Evolutionary conservation across 1,284 basidiomycete species (phyloP).

Genomic region (Malassezia restricta): DNA sequence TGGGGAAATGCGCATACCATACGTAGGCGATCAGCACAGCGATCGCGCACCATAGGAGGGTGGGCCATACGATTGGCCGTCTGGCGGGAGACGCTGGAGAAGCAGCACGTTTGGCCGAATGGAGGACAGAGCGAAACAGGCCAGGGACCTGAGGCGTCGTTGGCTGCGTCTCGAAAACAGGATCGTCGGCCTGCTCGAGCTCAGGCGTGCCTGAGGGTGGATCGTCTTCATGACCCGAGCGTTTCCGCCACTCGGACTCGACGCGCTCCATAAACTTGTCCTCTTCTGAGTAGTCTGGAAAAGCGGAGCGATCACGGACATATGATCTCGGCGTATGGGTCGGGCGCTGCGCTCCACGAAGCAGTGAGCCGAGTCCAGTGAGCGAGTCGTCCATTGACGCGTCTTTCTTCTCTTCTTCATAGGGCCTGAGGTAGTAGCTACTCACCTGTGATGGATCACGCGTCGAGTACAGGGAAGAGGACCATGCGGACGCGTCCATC

Average conservation of each 20-base stretch:
- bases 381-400: slow-evolving; percentile 1
- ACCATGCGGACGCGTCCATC: slow-evolving; percentile 9
- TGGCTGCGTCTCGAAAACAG: slow-evolving; percentile 1
- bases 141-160: slow-evolving; percentile 9
- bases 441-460: slow-evolving; percentile 12
- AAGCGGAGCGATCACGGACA: neutral
- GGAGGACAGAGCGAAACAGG: slow-evolving; percentile 5
- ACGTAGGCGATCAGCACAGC: neutral
- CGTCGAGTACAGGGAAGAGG: slow-evolving; percentile 12
- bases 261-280: slow-evolving; percentile 13
- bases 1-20: too few relatives aligned
- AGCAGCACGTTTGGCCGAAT: neutral
- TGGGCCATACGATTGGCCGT: neutral
- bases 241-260: slow-evolving; percentile 3
- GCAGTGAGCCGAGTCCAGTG: slow-evolving; percentile 7
- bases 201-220: neutral
- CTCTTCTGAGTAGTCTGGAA: slow-evolving; percentile 7
- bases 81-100: neutral
- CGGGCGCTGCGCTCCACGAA: slow-evolving; percentile 13
- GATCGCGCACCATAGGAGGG: neutral
- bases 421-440: slow-evolving; percentile 12
- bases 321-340: slow-evolving; percentile 7
- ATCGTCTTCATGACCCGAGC: neutral
- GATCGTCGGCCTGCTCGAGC: neutral
- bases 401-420: neutral